Conservation (phyloP, 1,284 basidiomycete genomes). For the Boletus semigastroideus region DNA sequence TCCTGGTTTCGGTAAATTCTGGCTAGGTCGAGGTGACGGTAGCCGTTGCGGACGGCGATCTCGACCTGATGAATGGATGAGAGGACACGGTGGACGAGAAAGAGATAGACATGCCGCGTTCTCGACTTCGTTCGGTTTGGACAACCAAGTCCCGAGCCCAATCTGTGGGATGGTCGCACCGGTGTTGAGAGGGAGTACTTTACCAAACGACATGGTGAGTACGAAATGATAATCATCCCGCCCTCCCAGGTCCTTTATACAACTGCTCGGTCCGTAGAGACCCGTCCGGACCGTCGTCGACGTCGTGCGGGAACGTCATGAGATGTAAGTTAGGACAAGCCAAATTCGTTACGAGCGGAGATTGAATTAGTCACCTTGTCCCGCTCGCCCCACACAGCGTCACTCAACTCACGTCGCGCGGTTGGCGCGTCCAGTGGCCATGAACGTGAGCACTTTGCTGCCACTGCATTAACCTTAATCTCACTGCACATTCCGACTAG, state of each 20-base stretch:
- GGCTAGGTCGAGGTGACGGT: constrained; percentile 80
- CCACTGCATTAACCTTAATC: neutral
- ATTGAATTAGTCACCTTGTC: constrained; percentile 34
- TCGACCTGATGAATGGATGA: constrained; percentile 51
- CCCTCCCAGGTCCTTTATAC: constrained; percentile 1
- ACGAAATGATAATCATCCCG: neutral
- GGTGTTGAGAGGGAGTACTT: constrained; percentile 51
- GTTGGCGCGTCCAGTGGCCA: constrained; percentile 28
- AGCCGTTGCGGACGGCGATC: constrained; percentile 69
- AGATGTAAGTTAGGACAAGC: too few relatives aligned
- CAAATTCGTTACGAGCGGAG: constrained; percentile 39
- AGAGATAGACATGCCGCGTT: constrained; percentile 54
- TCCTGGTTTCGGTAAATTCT: constrained; percentile 74
- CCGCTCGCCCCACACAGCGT: constrained; percentile 35
- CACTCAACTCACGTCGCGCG: constrained; percentile 27
- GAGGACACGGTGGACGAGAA: neutral
- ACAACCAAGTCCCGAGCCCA: constrained; percentile 84
- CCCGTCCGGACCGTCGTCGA: neutral
- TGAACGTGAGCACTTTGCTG: constrained; percentile 20
- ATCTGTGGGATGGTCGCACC: constrained; percentile 63
- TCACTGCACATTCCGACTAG: constrained; percentile 36
- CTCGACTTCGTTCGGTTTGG: constrained; percentile 75
- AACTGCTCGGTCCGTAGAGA: constrained; percentile 2
- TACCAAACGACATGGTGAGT: constrained; percentile 56
- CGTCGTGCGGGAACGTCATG: neutral